A percentile compares a stretch with the other conserved stretches of the same genome.
phyloP scores from a whole-genome alignment of 331 rosid genomes.

The Pyrus hybrid region DNA sequence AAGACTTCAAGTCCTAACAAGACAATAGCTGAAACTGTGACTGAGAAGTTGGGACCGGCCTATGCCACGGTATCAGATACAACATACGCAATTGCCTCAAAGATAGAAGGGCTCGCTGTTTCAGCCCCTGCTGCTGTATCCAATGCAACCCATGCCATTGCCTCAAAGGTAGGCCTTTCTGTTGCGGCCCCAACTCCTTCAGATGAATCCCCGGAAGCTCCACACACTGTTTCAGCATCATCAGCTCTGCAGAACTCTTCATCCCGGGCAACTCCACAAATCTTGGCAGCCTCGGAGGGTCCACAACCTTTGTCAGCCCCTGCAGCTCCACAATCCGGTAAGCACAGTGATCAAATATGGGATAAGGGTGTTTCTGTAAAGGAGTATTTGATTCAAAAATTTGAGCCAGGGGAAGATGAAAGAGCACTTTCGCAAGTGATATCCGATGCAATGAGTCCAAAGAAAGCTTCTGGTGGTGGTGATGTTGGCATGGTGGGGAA shows the following conservation, averaged over 20 bases:
- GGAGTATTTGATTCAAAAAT: slow-evolving; percentile 65
- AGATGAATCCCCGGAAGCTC: neutral
- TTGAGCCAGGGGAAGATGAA: slow-evolving; percentile 94
- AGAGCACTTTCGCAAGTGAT: slow-evolving; percentile 72
- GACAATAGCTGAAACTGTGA: slow-evolving; percentile 12
- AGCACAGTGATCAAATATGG: slow-evolving; percentile 34
- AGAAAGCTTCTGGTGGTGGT: slow-evolving; percentile 28
- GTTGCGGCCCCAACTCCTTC: slow-evolving; percentile 22
- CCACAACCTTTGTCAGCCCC: slow-evolving; percentile 13
- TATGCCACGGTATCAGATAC: slow-evolving; percentile 33
- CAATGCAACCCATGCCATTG: slow-evolving; percentile 25
- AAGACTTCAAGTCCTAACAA: slow-evolving; percentile 7
- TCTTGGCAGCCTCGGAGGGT: slow-evolving; percentile 5
- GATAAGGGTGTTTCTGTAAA: slow-evolving; percentile 76
- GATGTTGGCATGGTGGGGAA: slow-evolving; percentile 67
- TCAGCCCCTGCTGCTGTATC: slow-evolving; percentile 21
- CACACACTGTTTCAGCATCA: slow-evolving; percentile 8
- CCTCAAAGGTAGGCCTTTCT: slow-evolving; percentile 42
- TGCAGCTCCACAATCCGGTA: slow-evolving; percentile 8
- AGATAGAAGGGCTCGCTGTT: slow-evolving; percentile 32
- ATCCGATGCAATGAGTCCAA: slow-evolving; percentile 69
- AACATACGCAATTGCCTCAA: slow-evolving; percentile 41
- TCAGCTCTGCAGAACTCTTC: neutral
- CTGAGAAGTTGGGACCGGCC: slow-evolving; percentile 29
- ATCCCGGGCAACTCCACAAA: slow-evolving; percentile 4